Percentiles rank a stretch among this genome's conserved stretches.
phyloP scores from a whole-genome alignment of 306 rosid genomes.

The Quercus parvula region DNA sequence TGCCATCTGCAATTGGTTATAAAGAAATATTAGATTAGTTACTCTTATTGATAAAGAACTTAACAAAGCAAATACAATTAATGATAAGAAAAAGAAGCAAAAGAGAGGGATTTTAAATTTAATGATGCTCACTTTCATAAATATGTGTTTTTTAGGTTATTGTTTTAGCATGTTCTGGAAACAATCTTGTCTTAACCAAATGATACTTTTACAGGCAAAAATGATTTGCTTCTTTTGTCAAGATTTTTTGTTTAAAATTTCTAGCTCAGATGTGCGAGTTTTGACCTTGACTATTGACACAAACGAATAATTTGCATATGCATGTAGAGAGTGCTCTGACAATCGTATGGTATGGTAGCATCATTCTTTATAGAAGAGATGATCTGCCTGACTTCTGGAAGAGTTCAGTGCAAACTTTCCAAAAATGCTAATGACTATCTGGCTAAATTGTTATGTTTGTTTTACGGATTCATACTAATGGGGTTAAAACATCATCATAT shows the following conservation, averaged over 20 bases:
- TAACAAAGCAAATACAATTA: neutral
- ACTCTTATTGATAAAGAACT: neutral
- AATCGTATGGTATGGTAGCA: neutral
- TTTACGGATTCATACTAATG: neutral
- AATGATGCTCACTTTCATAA: neutral
- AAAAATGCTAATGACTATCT: neutral
- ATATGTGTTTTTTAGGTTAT: too few species aligned
- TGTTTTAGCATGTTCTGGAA: neutral
- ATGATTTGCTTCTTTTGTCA: neutral
- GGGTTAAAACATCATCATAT: neutral
- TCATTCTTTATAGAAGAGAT: neutral
- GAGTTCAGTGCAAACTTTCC: neutral
- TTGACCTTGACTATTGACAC: neutral
- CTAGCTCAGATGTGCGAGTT: neutral
- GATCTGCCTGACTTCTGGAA: neutral
- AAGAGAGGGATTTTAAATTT: neutral
- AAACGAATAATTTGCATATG: neutral
- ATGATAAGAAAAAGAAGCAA: neutral
- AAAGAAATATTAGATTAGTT: neutral
- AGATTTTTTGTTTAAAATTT: neutral
- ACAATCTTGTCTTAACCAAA: neutral
- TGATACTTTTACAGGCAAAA: neutral
- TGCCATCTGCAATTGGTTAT: neutral
- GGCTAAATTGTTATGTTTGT: neutral
- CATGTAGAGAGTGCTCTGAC: neutral